These are phyloP conservation scores for Pelargonium nanum DNA, from an alignment of 345 rosid species.

Conservation along the genomic window DNA sequence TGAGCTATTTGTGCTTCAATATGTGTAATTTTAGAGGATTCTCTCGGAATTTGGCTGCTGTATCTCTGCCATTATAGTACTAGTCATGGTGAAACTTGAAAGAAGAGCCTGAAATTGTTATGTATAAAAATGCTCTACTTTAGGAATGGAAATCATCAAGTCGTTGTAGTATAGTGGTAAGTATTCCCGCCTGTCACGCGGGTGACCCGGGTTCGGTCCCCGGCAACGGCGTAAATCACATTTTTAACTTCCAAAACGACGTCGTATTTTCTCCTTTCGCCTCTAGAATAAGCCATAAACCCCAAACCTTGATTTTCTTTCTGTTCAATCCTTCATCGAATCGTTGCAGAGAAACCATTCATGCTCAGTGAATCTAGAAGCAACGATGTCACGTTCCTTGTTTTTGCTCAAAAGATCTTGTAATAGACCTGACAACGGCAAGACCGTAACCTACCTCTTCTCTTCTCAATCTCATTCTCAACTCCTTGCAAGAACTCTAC, in stretches of 20 bases:
- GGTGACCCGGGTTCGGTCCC: conserved; percentile 97
- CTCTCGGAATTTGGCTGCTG: conserved; percentile 11
- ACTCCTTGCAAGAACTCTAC: background rate
- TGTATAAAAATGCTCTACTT: no score
- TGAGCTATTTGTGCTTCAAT: conserved; percentile 61
- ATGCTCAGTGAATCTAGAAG: background rate
- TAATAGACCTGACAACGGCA: background rate
- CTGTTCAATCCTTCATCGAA: background rate
- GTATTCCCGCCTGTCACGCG: conserved; percentile 91
- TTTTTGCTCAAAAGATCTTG: background rate
- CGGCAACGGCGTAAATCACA: conserved; percentile 97
- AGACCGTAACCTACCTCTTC: background rate
- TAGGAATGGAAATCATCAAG: no score
- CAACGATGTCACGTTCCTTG: background rate
- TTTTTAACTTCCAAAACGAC: no score
- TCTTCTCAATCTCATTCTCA: background rate
- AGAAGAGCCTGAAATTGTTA: conserved; percentile 23
- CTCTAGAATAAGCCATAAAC: no score
- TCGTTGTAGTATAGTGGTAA: conserved; percentile 92
- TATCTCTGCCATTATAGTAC: conserved; percentile 18
- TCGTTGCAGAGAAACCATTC: background rate
- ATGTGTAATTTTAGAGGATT: conserved; percentile 37
- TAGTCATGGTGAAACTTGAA: no score
- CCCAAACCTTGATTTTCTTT: background rate
- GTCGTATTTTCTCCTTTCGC: no score